Percentiles rank a stretch among this genome's conserved stretches.
These are phyloP conservation scores for Alternaria ventricosa DNA, from an alignment of 2,329 filamentous ascomycete species.

Conservation along the genomic window DNA sequence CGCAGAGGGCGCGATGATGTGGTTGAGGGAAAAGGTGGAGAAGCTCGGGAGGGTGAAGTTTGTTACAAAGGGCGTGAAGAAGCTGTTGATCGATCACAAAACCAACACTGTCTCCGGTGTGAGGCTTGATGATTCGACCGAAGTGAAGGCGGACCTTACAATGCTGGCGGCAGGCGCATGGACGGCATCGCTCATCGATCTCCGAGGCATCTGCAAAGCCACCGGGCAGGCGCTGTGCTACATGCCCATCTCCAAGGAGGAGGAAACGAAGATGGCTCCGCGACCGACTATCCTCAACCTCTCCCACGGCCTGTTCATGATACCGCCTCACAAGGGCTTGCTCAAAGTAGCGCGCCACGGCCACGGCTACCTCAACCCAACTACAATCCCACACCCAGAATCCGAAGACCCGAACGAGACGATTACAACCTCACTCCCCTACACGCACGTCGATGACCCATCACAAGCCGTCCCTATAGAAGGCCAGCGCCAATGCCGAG, in stretches of 20 bases:
- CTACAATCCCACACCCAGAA: slow-evolving; percentile 56
- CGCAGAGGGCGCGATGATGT: slow-evolving; percentile 73
- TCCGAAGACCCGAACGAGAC: slow-evolving; percentile 36
- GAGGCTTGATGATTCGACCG: slow-evolving; percentile 58
- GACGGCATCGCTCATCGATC: slow-evolving; percentile 78
- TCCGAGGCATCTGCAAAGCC: slow-evolving; percentile 76
- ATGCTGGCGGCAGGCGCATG: slow-evolving; percentile 88
- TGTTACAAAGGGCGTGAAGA: slow-evolving; percentile 56
- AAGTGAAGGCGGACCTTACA: slow-evolving; percentile 71
- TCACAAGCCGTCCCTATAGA: slow-evolving; percentile 41
- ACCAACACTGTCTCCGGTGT: slow-evolving; percentile 62
- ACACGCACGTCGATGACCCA: slow-evolving; percentile 60
- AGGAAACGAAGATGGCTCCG: slow-evolving; percentile 68
- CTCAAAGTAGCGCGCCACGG: slow-evolving; percentile 60
- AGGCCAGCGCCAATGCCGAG: slow-evolving; percentile 38
- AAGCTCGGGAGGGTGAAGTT: slow-evolving; percentile 61
- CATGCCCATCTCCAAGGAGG: slow-evolving; percentile 72
- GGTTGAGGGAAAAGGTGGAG: slow-evolving; percentile 63
- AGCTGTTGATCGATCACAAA: slow-evolving; percentile 49
- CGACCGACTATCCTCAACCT: slow-evolving; percentile 79
- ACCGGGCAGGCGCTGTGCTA: slow-evolving; percentile 85
- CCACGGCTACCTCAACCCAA: slow-evolving; percentile 58
- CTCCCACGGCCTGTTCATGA: slow-evolving; percentile 74
- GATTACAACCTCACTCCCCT: slow-evolving; percentile 58
- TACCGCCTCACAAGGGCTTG: slow-evolving; percentile 63